phyloP scores from a whole-genome alignment of 2,329 filamentous ascomycete genomes.

The Botrytis fabae region DNA sequence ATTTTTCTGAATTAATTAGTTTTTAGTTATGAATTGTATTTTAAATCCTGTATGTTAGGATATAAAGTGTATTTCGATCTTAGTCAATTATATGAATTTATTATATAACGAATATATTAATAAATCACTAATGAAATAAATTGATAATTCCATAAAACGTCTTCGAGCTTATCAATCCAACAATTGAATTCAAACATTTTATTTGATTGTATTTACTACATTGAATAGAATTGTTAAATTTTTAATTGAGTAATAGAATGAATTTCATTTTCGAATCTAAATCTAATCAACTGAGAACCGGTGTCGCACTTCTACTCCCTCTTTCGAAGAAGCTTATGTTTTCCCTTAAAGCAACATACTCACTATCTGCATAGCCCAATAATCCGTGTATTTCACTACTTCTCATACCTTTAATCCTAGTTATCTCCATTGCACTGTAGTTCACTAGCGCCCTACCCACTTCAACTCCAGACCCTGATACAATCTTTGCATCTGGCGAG shows the following conservation, averaged over 20 bases:
- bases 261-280: neutral
- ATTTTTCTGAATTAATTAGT: too few species aligned
- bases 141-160: too few species aligned
- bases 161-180: too few species aligned
- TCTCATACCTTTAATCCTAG: slow-evolving; percentile 77
- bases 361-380: slow-evolving; percentile 89
- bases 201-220: neutral
- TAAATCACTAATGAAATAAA: too few species aligned
- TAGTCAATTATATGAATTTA: too few species aligned
- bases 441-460: slow-evolving; percentile 90
- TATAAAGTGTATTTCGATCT: too few species aligned
- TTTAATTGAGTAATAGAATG: neutral
- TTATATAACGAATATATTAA: too few species aligned
- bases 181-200: neutral
- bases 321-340: slow-evolving; percentile 69
- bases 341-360: slow-evolving; percentile 87
- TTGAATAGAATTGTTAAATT: neutral
- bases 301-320: slow-evolving; percentile 36
- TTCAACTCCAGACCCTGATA: slow-evolving; percentile 60
- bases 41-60: too few species aligned
- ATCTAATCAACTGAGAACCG: neutral
- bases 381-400: slow-evolving; percentile 78
- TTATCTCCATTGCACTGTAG: slow-evolving; percentile 84
- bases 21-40: too few species aligned
- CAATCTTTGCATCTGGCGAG: slow-evolving; percentile 47